These are phyloP conservation scores for Amanita molliuscula DNA, from an alignment of 768 basidiomycete species.

Conservation along the genomic window DNA sequence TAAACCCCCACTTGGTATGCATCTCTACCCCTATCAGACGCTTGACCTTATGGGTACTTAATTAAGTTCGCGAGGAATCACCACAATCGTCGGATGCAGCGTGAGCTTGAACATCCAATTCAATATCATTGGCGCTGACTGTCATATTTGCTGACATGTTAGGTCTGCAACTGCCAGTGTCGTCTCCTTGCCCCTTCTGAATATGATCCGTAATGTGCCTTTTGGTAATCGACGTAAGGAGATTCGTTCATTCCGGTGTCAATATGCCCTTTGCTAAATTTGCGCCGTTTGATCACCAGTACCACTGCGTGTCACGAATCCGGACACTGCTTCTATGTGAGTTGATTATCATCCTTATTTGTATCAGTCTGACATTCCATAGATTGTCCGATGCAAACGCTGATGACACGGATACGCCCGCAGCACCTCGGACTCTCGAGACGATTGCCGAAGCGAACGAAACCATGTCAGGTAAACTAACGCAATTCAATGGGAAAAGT, in stretches of 20 bases:
- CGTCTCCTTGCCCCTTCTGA: constrained; percentile 37
- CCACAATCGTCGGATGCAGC: neutral
- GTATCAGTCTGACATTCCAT: neutral
- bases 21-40: neutral
- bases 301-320: constrained; percentile 22
- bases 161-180: constrained; percentile 37
- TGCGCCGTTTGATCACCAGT: constrained; percentile 9
- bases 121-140: constrained; percentile 4
- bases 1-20: constrained; percentile 3
- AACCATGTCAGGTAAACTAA: neutral
- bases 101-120: constrained; percentile 4
- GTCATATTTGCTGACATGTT: neutral
- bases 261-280: constrained; percentile 7
- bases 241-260: constrained; percentile 4
- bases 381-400: constrained; percentile 11
- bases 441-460: constrained; percentile 6
- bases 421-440: constrained; percentile 3
- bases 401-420: constrained; percentile 8
- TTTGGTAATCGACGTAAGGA: constrained; percentile 32
- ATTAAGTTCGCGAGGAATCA: neutral
- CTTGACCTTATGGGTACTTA: neutral
- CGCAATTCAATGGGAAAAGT: neutral
- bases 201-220: constrained; percentile 36
- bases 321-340: constrained; percentile 30
- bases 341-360: constrained; percentile 8